Percentiles rank a stretch among this genome's conserved stretches.
phyloP scores from a whole-genome alignment of 2,329 filamentous ascomycete species.

The Monosporascus sp. region DNA sequence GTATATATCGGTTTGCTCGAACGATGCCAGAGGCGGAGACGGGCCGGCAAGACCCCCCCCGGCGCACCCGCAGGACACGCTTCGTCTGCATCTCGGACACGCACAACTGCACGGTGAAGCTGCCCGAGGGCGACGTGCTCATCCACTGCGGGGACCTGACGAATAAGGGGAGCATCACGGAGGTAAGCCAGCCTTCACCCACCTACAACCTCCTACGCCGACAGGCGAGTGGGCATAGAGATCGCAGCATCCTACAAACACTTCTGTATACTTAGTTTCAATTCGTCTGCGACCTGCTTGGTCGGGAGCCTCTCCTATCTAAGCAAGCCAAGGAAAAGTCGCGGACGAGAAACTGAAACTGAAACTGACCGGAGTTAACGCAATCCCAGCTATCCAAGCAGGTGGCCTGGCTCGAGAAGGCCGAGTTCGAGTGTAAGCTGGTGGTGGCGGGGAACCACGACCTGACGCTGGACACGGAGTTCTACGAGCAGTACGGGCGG shows the following conservation, averaged over 20 bases:
- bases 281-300: no score
- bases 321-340: no score
- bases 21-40: background rate
- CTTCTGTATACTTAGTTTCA: no score
- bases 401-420: slow-evolving; percentile 61
- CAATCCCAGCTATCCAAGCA: slow-evolving; percentile 47
- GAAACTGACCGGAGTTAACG: background rate
- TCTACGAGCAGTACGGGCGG: slow-evolving; percentile 48
- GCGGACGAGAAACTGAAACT: no score
- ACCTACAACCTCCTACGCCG: background rate
- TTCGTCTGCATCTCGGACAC: slow-evolving; percentile 76
- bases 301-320: no score
- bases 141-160: slow-evolving; percentile 74
- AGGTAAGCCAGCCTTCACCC: slow-evolving; percentile 26
- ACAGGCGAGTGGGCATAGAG: no score
- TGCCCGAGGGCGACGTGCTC: slow-evolving; percentile 68
- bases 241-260: no score
- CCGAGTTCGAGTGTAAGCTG: slow-evolving; percentile 65
- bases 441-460: slow-evolving; percentile 74
- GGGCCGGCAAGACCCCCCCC: background rate
- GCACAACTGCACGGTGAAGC: slow-evolving; percentile 59
- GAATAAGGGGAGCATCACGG: slow-evolving; percentile 60
- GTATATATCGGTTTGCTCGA: no score
- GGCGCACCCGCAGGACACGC: slow-evolving; percentile 45
- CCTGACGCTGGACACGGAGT: slow-evolving; percentile 61